These are phyloP conservation scores for Marchantia polymorpha DNA, from an alignment of 225 moss, liverwort and hornwort species.

Conservation along the genomic window DNA sequence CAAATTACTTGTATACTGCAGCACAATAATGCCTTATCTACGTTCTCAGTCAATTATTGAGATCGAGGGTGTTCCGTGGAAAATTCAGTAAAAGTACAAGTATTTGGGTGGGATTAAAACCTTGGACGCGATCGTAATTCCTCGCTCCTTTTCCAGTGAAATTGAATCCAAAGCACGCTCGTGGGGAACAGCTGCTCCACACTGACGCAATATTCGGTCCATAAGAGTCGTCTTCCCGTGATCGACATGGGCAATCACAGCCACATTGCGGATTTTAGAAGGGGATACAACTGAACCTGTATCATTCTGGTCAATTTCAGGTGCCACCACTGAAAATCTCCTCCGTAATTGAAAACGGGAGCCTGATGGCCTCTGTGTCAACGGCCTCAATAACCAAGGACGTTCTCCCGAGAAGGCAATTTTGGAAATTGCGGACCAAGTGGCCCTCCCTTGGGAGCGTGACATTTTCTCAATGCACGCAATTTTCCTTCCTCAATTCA, in stretches of 20 bases:
- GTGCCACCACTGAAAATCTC: constrained; percentile 40
- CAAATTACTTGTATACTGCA: not conserved
- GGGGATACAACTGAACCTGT: constrained; percentile 45
- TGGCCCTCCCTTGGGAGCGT: constrained; percentile 3
- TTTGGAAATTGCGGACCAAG: constrained; percentile 16
- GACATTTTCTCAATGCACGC: constrained; percentile 14
- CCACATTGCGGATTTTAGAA: constrained; percentile 80
- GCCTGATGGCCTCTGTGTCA: constrained; percentile 11
- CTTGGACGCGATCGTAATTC: constrained; percentile 94
- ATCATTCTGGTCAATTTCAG: constrained; percentile 39
- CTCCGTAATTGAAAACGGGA: constrained; percentile 20
- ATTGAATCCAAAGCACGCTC: constrained; percentile 98
- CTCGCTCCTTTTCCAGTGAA: constrained; percentile 82
- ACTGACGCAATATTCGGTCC: constrained; percentile 89
- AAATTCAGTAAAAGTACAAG: not conserved
- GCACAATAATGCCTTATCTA: not conserved
- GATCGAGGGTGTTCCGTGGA: not conserved
- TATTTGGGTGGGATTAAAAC: constrained; percentile 7
- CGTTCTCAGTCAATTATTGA: not conserved
- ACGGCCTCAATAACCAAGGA: constrained; percentile 1
- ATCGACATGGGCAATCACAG: constrained; percentile 95
- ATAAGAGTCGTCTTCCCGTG: constrained; percentile 96
- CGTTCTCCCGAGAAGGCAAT: not conserved
- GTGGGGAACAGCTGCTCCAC: constrained; percentile 77
- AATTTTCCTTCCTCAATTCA: not conserved